Base-by-base conservation (phyloP, 1,139 yeast genomes). In the Ogataea hybrid region DNA sequence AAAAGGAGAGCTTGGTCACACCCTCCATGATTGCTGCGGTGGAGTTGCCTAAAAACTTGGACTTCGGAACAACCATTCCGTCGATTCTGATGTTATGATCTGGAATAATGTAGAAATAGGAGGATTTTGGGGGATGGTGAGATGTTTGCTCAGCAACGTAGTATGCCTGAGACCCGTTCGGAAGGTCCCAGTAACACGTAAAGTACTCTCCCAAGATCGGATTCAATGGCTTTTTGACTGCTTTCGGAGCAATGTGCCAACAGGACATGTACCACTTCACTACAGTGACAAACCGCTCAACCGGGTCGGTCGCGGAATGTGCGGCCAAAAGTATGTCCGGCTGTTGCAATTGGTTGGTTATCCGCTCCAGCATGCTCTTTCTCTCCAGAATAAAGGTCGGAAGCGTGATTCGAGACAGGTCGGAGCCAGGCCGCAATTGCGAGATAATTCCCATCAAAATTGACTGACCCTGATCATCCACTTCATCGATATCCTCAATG, bases 21-120 rank as follows among this genome's bases (percentile, higher is more conserved):
- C 98, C 98, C 54, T 90, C 96, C 98, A 92, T 92, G 61, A 92
- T 79, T 3, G 96, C 95, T 14, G 97, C 98, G 0, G 97, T 90
- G 0, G 96, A 88, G 61, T 90, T 92, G 23, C 98, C 98, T 46
- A 92, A 70, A 57, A 92, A 94, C 58, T 79, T 79, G 1, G 97
- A 89, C 57, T 77, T 82, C 12, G 98, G 98, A 36, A 88, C 73
- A 27, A 90, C 79, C 3, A 85, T 75, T 30, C 98, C 98, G 59
- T 92, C 98, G 12, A 84, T 89, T 52, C 92, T 78, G 44, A 92
- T 86, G 53, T 79, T 78, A 50, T 75, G 77, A 46, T 82, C 85
- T 0, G 98, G 98, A 34, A 87, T 75, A 63, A 84, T 69, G 63
- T 87, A 92, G 58, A 90, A 92, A 64, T 92, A 92, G 0, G 96